These are phyloP conservation scores for Mrakia frigida DNA, from an alignment of 768 basidiomycete genomes.

Conservation along the genomic window DNA sequence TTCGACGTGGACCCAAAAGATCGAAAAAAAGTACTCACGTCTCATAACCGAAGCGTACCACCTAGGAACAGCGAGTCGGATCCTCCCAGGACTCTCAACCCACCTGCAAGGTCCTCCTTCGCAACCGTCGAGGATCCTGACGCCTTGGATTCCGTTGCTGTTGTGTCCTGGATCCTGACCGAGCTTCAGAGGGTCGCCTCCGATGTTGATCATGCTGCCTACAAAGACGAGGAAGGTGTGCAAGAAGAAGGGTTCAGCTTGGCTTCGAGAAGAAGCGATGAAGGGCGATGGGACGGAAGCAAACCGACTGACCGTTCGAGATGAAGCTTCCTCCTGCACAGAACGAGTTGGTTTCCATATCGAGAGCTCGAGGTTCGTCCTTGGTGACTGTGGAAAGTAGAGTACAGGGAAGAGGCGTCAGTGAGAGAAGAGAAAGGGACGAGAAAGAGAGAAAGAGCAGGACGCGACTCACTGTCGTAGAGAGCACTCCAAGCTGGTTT, in stretches of 20 bases:
- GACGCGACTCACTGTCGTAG: not conserved
- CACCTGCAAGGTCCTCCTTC: not conserved
- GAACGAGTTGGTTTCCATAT: not conserved
- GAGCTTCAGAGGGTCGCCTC: not conserved
- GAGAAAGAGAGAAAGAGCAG: not conserved
- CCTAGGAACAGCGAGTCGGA: not conserved
- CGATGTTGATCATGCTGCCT: not conserved
- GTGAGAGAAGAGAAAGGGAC: no score
- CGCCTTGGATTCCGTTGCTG: not conserved
- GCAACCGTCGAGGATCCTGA: not conserved
- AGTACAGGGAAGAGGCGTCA: not conserved
- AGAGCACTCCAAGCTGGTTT: not conserved
- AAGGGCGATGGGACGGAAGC: not conserved
- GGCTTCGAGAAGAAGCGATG: not conserved
- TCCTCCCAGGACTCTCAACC: not conserved
- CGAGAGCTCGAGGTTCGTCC: not conserved
- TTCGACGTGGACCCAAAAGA: no score
- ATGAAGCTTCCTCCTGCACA: not conserved
- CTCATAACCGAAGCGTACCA: not conserved
- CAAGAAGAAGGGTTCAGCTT: no score
- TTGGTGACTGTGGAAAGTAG: not conserved
- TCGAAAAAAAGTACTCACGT: no score
- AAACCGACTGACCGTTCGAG: not conserved
- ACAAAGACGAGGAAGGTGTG: no score
- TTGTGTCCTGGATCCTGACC: not conserved